Conservation (phyloP, 306 rosid species). For the Citrullus mucosospermus region DNA sequence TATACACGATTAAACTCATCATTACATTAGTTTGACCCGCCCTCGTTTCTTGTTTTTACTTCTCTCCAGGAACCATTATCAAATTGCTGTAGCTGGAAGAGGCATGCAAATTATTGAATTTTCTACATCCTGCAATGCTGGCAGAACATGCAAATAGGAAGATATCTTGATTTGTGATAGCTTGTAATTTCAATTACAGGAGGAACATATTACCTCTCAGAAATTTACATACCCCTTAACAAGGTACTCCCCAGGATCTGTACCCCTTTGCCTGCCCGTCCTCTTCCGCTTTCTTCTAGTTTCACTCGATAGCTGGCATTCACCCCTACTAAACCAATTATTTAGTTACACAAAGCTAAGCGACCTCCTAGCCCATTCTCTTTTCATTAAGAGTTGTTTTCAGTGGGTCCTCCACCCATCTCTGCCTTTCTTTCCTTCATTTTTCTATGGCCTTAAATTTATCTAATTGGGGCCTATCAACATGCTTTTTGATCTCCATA, state of each 20-base stretch:
- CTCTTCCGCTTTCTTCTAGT: background rate
- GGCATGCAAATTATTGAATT: constrained; percentile 89
- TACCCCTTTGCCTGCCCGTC: background rate
- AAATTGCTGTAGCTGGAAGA: constrained; percentile 89
- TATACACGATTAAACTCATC: background rate
- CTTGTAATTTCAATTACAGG: background rate
- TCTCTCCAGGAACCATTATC: constrained; percentile 55
- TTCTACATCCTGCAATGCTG: constrained; percentile 20
- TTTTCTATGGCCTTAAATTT: background rate
- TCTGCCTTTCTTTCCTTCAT: background rate
- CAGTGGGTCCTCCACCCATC: background rate
- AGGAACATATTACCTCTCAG: background rate
- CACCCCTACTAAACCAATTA: background rate
- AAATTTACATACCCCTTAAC: background rate
- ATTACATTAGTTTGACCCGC: constrained; percentile 1
- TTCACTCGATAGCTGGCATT: background rate
- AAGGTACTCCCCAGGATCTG: background rate
- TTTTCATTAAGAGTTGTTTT: background rate
- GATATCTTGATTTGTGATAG: background rate
- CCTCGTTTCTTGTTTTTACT: constrained; percentile 1
- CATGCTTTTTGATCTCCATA: background rate
- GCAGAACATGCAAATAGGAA: constrained; percentile 9
- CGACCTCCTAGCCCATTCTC: background rate
- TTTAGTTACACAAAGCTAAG: background rate
- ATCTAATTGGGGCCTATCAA: background rate